Evolutionary conservation across 2,329 filamentous ascomycete species (phyloP).

Genomic region (Epichloe glyceriae): DNA sequence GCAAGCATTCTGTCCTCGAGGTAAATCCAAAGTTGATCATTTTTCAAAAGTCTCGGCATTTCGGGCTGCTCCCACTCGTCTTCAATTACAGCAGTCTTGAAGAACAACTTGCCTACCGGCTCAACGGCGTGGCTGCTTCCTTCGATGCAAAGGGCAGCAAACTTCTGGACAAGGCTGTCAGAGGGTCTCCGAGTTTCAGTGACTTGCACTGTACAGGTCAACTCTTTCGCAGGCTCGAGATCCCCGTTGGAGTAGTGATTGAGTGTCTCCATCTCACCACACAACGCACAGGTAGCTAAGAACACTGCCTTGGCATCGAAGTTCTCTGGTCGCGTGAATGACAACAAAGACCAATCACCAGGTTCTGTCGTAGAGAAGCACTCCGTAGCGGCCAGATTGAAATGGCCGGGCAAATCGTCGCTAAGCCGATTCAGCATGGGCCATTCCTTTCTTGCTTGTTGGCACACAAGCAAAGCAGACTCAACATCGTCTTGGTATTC

Average conservation of each 20-base stretch:
- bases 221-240: slow-evolving; percentile 27
- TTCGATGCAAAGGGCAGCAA: slow-evolving; percentile 28
- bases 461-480: slow-evolving; percentile 53
- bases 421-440: slow-evolving; percentile 41
- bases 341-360: slow-evolving; percentile 17
- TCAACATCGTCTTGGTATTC: slow-evolving; percentile 61
- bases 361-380: slow-evolving; percentile 40
- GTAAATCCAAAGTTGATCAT: slow-evolving; percentile 36
- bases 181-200: slow-evolving; percentile 33
- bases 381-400: slow-evolving; percentile 63
- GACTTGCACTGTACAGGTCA: slow-evolving; percentile 49
- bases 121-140: slow-evolving; percentile 20
- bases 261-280: slow-evolving; percentile 20
- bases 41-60: slow-evolving; percentile 7
- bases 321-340: slow-evolving; percentile 22
- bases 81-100: slow-evolving; percentile 32
- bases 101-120: slow-evolving; percentile 31
- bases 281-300: slow-evolving; percentile 30
- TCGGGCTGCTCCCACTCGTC: slow-evolving; percentile 31
- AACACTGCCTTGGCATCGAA: slow-evolving; percentile 30
- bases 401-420: slow-evolving; percentile 54
- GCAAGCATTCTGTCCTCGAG: slow-evolving; percentile 46
- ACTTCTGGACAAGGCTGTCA: slow-evolving; percentile 25
- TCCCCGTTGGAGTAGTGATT: slow-evolving; percentile 12
- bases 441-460: slow-evolving; percentile 53